Evolutionary conservation across 306 rosid species (phyloP).

Genomic region (Mimosa pudica): DNA sequence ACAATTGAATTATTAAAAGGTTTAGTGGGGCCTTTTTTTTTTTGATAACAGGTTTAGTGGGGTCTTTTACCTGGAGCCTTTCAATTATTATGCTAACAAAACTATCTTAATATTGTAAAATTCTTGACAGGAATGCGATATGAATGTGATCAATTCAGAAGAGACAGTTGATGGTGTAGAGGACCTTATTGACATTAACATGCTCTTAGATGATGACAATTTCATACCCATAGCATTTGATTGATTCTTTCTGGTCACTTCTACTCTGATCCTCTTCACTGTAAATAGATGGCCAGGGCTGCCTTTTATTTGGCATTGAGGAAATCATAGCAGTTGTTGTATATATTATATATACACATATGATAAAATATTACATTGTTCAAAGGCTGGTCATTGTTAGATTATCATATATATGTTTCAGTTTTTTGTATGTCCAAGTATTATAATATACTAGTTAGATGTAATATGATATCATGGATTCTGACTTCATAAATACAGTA

Average conservation of each 20-base stretch:
- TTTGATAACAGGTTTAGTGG: neutral
- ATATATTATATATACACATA: slow-evolving; percentile 8
- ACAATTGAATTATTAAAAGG: neutral
- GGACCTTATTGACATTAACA: slow-evolving; percentile 70
- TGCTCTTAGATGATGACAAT: slow-evolving; percentile 65
- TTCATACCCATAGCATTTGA: slow-evolving; percentile 64
- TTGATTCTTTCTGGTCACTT: slow-evolving; percentile 42
- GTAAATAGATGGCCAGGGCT: slow-evolving; percentile 44
- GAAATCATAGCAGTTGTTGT: slow-evolving; percentile 40
- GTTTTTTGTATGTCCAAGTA: slow-evolving; percentile 29
- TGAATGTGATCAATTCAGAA: slow-evolving; percentile 51
- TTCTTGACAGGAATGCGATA: slow-evolving; percentile 45
- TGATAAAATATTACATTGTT: slow-evolving; percentile 26
- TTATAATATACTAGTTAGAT: slow-evolving; percentile 24
- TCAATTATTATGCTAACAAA: neutral
- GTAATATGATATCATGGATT: slow-evolving; percentile 25
- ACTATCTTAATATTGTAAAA: neutral
- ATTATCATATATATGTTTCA: slow-evolving; percentile 30
- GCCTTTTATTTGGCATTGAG: slow-evolving; percentile 43
- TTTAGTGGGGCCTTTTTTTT: neutral
- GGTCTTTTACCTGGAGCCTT: neutral
- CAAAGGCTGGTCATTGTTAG: slow-evolving; percentile 35
- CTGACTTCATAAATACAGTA: slow-evolving; percentile 22
- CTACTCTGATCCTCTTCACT: slow-evolving; percentile 10
- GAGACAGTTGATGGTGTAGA: slow-evolving; percentile 58